phyloP scores from a whole-genome alignment of 495 filamentous ascomycete genomes.

The Penicillium psychrofluorescens region DNA sequence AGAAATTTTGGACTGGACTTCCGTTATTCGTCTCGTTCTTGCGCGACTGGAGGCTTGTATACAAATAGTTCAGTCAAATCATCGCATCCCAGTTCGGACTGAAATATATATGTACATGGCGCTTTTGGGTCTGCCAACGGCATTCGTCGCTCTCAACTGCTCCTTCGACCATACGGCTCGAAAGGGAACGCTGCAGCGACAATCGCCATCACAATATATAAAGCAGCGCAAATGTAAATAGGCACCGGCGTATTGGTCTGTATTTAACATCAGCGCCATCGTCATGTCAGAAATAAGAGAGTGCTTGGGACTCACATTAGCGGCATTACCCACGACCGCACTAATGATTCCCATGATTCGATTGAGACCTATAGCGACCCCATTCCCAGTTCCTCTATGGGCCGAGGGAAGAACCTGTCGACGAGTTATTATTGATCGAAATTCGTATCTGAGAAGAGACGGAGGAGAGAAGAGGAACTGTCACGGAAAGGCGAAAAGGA shows the following conservation, averaged over 20 bases:
- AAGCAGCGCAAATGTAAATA: conserved; percentile 60
- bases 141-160: conserved; percentile 35
- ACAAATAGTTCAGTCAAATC: too few species aligned
- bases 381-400: conserved; percentile 64
- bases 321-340: conserved; percentile 54
- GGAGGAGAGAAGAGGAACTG: too few species aligned
- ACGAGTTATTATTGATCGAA: background rate
- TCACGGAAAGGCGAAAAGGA: conserved; percentile 49
- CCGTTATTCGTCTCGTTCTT: too few species aligned
- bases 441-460: conserved; percentile 16
- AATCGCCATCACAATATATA: conserved; percentile 58
- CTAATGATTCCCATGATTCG: conserved; percentile 67
- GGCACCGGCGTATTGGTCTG: conserved; percentile 52
- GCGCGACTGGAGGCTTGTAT: too few species aligned
- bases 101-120: too few species aligned
- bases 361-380: conserved; percentile 60
- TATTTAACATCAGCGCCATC: background rate
- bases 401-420: conserved; percentile 49
- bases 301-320: conserved; percentile 28
- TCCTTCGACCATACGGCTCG: conserved; percentile 62
- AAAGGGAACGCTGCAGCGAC: conserved; percentile 58
- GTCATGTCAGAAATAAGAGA: background rate
- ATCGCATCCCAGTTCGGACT: too few species aligned
- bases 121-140: too few species aligned
- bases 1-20: too few species aligned